A percentile compares a stretch with the other conserved stretches of the same genome.
Evolutionary conservation across 2,329 filamentous ascomycete species (phyloP).

Genomic region (Verticillium longisporum): DNA sequence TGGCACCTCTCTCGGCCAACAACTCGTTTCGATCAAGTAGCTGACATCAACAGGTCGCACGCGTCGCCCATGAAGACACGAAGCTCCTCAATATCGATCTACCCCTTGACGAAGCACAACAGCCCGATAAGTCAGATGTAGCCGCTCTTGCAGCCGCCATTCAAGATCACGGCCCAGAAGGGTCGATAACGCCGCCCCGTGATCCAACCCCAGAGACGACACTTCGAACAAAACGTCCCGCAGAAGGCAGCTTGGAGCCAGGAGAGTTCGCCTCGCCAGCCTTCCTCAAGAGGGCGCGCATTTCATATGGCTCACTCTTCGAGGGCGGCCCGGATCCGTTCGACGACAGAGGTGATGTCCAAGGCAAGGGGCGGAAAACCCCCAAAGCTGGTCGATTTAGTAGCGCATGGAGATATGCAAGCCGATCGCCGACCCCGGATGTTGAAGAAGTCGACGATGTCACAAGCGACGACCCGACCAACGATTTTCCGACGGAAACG

Average conservation of each 20-base stretch:
- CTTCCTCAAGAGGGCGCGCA: conserved; percentile 64
- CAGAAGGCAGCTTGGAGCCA: conserved; percentile 27
- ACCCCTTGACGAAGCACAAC: conserved; percentile 11
- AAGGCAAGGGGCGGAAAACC: conserved; percentile 59
- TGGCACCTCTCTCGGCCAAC: neutral
- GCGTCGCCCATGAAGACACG: conserved; percentile 20
- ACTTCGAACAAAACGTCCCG: conserved; percentile 24
- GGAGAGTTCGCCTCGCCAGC: conserved; percentile 69
- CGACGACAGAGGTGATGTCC: conserved; percentile 58
- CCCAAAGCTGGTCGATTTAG: conserved; percentile 62
- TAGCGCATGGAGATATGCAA: conserved; percentile 67
- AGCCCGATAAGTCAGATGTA: neutral
- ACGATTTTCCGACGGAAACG: neutral
- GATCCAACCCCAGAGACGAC: conserved; percentile 9
- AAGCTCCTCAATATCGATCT: conserved; percentile 48
- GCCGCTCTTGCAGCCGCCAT: neutral
- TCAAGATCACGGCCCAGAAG: neutral
- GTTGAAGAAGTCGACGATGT: conserved; percentile 25
- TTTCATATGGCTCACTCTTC: conserved; percentile 63
- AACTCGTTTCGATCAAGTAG: neutral
- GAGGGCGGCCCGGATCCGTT: conserved; percentile 62
- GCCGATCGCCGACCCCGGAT: conserved; percentile 65
- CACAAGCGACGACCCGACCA: neutral
- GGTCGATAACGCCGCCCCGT: neutral
- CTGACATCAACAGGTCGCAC: neutral